phyloP scores from a whole-genome alignment of 352 stramenopile genomes.

The Globisporangium apiculatum region DNA sequence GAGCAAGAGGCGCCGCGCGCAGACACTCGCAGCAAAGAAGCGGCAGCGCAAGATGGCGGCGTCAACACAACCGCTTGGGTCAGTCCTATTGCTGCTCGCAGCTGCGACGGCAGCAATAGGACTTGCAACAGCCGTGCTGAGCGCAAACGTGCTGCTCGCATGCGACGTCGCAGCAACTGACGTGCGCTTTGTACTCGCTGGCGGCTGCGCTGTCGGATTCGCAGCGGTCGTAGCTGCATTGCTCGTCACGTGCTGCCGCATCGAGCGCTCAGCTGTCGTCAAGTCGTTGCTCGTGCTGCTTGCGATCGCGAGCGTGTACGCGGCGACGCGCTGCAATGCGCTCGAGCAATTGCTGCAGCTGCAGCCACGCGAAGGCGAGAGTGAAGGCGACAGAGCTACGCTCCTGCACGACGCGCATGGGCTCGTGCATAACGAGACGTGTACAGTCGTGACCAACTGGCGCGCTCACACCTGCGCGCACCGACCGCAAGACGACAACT shows the following conservation, averaged over 20 bases:
- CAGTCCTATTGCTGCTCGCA: neutral
- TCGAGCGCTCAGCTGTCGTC: slow-evolving; percentile 9
- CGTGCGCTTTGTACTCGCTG: slow-evolving; percentile 4
- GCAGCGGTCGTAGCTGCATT: slow-evolving; percentile 4
- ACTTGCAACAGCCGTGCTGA: slow-evolving; percentile 14
- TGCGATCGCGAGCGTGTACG: slow-evolving; percentile 21
- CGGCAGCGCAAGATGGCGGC: neutral
- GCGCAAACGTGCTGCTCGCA: slow-evolving; percentile 18
- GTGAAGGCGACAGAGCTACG: neutral
- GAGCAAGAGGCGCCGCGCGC: neutral
- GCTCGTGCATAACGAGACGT: slow-evolving; percentile 17
- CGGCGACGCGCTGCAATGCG: slow-evolving; percentile 8
- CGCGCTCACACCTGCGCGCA: slow-evolving; percentile 11
- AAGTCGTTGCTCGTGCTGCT: slow-evolving; percentile 25
- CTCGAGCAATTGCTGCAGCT: slow-evolving; percentile 2
- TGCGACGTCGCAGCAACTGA: slow-evolving; percentile 11
- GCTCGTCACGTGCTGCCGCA: slow-evolving; percentile 17
- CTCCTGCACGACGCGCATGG: slow-evolving; percentile 16
- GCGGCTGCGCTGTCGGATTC: slow-evolving; percentile 3
- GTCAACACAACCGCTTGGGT: neutral
- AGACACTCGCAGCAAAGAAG: neutral
- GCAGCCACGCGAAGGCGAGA: no score
- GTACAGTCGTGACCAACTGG: slow-evolving; percentile 8
- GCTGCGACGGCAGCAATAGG: neutral
- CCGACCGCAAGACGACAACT: neutral